Percentiles rank a stretch among this genome's conserved stretches.
Conservation (phyloP, 2,329 filamentous ascomycete genomes). For the Xylaria sp. region DNA sequence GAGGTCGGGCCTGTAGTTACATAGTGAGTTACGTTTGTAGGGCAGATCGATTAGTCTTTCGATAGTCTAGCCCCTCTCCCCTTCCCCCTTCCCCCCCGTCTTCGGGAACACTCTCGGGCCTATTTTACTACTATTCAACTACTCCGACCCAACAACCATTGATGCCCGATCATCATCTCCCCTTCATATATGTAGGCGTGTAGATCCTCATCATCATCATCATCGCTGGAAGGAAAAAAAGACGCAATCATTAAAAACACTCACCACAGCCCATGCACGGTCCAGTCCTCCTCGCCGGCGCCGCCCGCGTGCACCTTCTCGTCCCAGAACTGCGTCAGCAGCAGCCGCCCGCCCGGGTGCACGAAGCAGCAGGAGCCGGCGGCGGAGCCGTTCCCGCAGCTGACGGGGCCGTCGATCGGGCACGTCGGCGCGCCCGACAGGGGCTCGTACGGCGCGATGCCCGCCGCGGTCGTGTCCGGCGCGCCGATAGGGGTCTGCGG, state of each 20-base stretch:
- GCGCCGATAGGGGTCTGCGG: not conserved
- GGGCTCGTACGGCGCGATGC: constrained; percentile 40
- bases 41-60: too few relatives aligned
- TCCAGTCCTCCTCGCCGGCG: constrained; percentile 49
- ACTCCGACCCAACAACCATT: not conserved
- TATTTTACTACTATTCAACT: too few relatives aligned
- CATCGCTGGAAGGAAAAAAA: too few relatives aligned
- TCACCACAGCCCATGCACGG: constrained; percentile 48
- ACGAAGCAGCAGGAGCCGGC: constrained; percentile 47
- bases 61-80: too few relatives aligned
- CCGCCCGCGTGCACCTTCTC: constrained; percentile 43
- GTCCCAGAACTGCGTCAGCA: constrained; percentile 51
- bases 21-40: too few relatives aligned
- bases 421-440: constrained; percentile 43
- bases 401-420: constrained; percentile 45
- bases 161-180: too few relatives aligned
- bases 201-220: not conserved
- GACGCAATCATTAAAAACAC: too few relatives aligned
- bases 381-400: constrained; percentile 44
- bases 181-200: not conserved
- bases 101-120: not conserved
- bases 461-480: constrained; percentile 4
- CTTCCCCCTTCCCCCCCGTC: too few relatives aligned
- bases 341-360: constrained; percentile 44
- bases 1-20: constrained; percentile 49